Evolutionary conservation across 2,329 filamentous ascomycete species (phyloP).

Genomic region (Aspergillus pseudotamarii): DNA sequence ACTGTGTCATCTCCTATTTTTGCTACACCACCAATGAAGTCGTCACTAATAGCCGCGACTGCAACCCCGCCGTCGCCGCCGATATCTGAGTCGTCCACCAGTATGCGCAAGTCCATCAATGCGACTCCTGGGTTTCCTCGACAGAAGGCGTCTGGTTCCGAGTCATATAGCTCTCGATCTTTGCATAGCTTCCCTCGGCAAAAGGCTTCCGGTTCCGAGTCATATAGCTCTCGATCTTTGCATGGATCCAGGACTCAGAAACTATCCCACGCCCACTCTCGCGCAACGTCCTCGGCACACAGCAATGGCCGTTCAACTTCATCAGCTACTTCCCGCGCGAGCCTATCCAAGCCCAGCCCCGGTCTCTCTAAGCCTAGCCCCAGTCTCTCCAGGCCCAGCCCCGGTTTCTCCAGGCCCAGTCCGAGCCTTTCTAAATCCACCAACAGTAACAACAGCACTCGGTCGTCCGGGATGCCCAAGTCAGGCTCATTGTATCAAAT

Average conservation of each 20-base stretch:
- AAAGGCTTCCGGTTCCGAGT: conserved; percentile 51
- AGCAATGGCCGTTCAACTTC: conserved; percentile 50
- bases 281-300: conserved; percentile 63
- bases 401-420: conserved; percentile 14
- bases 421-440: conserved; percentile 16
- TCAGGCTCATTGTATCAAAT: conserved; percentile 87
- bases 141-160: conserved; percentile 49
- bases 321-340: conserved; percentile 44
- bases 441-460: conserved; percentile 50
- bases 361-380: conserved; percentile 17
- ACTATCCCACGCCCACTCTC: conserved; percentile 51
- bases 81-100: conserved; percentile 79
- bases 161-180: conserved; percentile 58
- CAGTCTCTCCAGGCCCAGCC: conserved; percentile 16
- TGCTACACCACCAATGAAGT: conserved; percentile 79
- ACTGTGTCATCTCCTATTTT: conserved; percentile 87
- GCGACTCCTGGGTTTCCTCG: conserved; percentile 53
- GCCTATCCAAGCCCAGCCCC: conserved; percentile 21
- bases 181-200: conserved; percentile 43
- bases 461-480: conserved; percentile 52
- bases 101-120: conserved; percentile 56
- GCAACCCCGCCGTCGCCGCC: conserved; percentile 91
- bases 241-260: conserved; percentile 45
- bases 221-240: conserved; percentile 58
- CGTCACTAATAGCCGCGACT: conserved; percentile 64